Percentiles rank a stretch among this genome's conserved stretches.
Conservation (phyloP, 257 asterid species). For the Nicotiana knightiana region DNA sequence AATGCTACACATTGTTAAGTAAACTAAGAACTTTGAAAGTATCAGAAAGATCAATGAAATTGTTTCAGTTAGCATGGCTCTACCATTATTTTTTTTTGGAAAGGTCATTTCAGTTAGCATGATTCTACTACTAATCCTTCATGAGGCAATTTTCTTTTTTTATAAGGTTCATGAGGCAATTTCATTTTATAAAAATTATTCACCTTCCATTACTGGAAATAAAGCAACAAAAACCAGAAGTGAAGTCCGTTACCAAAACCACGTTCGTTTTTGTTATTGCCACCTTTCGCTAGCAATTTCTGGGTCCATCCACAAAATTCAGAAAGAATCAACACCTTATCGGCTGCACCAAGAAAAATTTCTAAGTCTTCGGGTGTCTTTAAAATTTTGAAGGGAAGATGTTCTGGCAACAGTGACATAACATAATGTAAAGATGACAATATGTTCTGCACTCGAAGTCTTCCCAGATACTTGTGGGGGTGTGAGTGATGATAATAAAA, state of each 20-base stretch:
- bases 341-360: slow-evolving; percentile 71
- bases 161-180: too few species aligned
- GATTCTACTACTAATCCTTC: not conserved
- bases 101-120: not conserved
- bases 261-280: slow-evolving; percentile 23
- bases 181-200: not conserved
- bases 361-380: slow-evolving; percentile 48
- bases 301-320: slow-evolving; percentile 93
- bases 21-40: not conserved
- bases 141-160: not conserved
- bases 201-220: slow-evolving; percentile 4
- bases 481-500: slow-evolving; percentile 56
- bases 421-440: slow-evolving; percentile 59
- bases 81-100: too few species aligned
- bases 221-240: slow-evolving; percentile 6
- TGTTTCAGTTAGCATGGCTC: not conserved
- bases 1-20: not conserved
- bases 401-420: slow-evolving; percentile 47
- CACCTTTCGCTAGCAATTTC: slow-evolving; percentile 44
- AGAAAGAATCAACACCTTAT: slow-evolving; percentile 73
- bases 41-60: not conserved
- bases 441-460: slow-evolving; percentile 67
- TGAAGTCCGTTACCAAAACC: slow-evolving; percentile 30
- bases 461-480: slow-evolving; percentile 65
- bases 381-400: slow-evolving; percentile 54